These are phyloP conservation scores for Cordyceps cateniannulata DNA, from an alignment of 2,329 filamentous ascomycete species.

Conservation along the genomic window DNA sequence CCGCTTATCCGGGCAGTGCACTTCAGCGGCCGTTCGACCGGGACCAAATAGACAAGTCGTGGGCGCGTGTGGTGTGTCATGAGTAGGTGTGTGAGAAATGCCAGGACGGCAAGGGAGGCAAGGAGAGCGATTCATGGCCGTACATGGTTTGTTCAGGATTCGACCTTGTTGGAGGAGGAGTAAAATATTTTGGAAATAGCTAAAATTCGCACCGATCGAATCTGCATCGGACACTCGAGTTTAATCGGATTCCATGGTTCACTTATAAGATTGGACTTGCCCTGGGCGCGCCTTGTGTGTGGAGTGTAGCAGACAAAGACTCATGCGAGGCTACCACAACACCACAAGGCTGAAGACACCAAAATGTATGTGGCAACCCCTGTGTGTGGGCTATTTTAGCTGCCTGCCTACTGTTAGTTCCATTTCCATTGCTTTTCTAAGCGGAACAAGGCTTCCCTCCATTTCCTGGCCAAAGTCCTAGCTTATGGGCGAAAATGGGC, in stretches of 20 bases:
- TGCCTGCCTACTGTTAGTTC: too few species aligned
- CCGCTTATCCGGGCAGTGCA: neutral
- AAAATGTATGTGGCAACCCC: too few species aligned
- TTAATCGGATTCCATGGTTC: neutral
- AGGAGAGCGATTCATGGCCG: too few species aligned
- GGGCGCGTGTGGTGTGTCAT: neutral
- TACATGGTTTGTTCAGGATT: neutral
- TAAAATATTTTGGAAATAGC: neutral
- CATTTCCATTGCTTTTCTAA: neutral
- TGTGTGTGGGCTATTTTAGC: too few species aligned
- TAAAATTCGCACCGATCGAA: neutral
- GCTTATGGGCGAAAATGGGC: too few species aligned
- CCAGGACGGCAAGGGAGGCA: neutral
- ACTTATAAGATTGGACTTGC: neutral
- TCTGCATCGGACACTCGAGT: neutral
- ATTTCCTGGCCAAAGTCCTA: too few species aligned
- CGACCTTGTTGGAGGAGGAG: too few species aligned
- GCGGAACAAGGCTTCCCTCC: too few species aligned
- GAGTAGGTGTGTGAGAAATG: neutral
- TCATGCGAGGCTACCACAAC: too few species aligned
- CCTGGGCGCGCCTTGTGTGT: neutral
- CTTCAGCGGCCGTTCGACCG: neutral
- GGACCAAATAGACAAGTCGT: neutral
- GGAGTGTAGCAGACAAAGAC: too few species aligned
- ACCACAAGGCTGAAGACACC: too few species aligned